Conservation (phyloP, 441 rosid genomes). For the Capsella rubella region DNA sequence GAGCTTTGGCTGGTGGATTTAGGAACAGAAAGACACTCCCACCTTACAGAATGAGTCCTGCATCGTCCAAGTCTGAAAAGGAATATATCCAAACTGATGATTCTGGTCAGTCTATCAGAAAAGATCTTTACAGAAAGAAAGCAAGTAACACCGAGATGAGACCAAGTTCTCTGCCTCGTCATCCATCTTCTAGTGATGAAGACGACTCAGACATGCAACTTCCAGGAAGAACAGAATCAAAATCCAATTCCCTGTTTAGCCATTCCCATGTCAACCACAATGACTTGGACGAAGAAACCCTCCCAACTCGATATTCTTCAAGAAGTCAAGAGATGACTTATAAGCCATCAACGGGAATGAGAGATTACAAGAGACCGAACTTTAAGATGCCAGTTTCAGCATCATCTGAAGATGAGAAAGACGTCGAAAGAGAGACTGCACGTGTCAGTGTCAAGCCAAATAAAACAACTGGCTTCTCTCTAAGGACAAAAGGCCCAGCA, state of each 20-base stretch:
- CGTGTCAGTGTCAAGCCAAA: constrained; percentile 40
- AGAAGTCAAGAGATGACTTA: constrained; percentile 38
- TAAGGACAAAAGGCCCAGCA: constrained; percentile 57
- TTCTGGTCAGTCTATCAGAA: constrained; percentile 45
- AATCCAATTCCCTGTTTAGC: constrained; percentile 44
- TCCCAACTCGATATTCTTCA: constrained; percentile 2
- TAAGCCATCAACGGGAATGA: constrained; percentile 26
- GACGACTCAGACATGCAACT: constrained; percentile 53
- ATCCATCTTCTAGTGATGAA: constrained; percentile 46
- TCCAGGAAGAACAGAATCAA: constrained; percentile 43
- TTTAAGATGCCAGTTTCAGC: constrained; percentile 29
- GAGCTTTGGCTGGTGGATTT: constrained; percentile 65
- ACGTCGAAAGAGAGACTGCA: constrained; percentile 43
- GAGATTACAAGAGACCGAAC: constrained; percentile 28
- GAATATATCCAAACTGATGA: constrained; percentile 37
- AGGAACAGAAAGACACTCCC: constrained; percentile 69
- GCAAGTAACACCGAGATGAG: constrained; percentile 43
- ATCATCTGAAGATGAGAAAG: constrained; percentile 49
- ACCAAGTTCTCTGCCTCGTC: constrained; percentile 43
- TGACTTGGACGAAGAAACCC: constrained; percentile 37
- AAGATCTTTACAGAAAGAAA: constrained; percentile 44
- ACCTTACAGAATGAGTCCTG: constrained; percentile 47
- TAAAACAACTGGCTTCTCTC: constrained; percentile 54
- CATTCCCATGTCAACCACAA: constrained; percentile 50
- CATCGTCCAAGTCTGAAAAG: constrained; percentile 46